Evolutionary conservation across 75 land plant genomes (phyloP), one percentile per base, ranked within the genome.

Genomic region (Selaginella tamariscina): DNA sequence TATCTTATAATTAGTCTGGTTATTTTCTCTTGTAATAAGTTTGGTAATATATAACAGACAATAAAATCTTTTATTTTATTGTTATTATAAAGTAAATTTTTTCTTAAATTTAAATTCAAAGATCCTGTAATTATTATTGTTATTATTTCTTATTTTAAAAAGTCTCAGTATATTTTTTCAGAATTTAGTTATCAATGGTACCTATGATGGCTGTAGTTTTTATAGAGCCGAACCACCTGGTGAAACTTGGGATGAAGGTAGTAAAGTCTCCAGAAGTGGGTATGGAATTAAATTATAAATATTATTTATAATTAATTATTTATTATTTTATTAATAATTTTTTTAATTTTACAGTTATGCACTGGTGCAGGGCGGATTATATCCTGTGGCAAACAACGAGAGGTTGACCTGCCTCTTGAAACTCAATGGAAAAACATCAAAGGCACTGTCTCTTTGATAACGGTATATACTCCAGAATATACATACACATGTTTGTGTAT

Each of bases 221-320:
- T 77, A 77, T 57, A 70, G 79, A 21, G 79, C 71, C 21, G 79
- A 77, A 39, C 75, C 71, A 44, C 65, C 79, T 13, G 79, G 79
- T 29, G 69, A 66, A 22, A 77, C 79, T 32, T 18, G 26, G 11
- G 79, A 77, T 73, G 65, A 62, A 23, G 79, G 67, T 39, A 31
- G 55, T 31, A 11, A 29, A 5, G 75, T 30, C 20, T 24, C 32
- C 23, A 29, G 71, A 21, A 64, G 55, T 32, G 70, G 75, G 70
- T 68, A 32, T 55, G 68, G 29, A 31, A 70, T n/a, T n/a, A n/a
- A n/a, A n/a, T n/a, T n/a, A n/a, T n/a, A 8, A 22, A 30, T 11
- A 22, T 33, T 24, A 13, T 30, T 32, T 24, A 18, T 33, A 31
- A 32, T 56, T 0, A 32, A 33, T 72, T 72, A 56, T 44, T 11